A percentile compares a stretch with the other conserved stretches of the same genome.
Conservation (phyloP, 2,329 filamentous ascomycete genomes). For the Aspergillus viridinutans region DNA sequence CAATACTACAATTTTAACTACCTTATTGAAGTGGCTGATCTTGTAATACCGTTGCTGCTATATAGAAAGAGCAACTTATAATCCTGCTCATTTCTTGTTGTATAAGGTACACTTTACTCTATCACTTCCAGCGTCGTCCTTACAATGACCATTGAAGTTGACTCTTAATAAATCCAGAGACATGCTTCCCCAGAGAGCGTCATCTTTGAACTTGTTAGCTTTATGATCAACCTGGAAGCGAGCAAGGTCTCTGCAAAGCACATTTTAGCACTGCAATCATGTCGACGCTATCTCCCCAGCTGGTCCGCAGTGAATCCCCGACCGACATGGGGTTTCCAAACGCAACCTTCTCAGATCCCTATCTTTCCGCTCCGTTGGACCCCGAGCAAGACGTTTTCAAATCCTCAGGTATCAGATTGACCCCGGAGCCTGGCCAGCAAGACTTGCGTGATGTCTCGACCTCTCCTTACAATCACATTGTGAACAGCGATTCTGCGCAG, state of each 20-base stretch:
- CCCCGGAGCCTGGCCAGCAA: conserved; percentile 16
- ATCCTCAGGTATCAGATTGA: conserved; percentile 29
- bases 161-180: not conserved
- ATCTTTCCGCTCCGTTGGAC: conserved; percentile 36
- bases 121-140: not conserved
- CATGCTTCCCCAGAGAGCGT: not conserved
- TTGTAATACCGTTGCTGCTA: not conserved
- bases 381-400: conserved; percentile 36
- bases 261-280: conserved; percentile 7
- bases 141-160: not conserved
- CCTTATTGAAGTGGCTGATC: not conserved
- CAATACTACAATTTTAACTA: not conserved
- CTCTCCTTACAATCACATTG: conserved; percentile 9
- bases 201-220: not conserved
- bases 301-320: conserved; percentile 19
- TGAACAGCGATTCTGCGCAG: conserved; percentile 6
- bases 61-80: not conserved
- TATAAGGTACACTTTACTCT: not conserved
- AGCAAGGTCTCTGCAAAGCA: not conserved
- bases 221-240: not conserved
- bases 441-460: conserved; percentile 12
- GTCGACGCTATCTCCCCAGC: conserved; percentile 19
- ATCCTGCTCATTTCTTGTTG: not conserved
- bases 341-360: conserved; percentile 33
- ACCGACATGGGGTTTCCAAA: conserved; percentile 28